These are phyloP conservation scores for Leccinum pellstonianum DNA, from an alignment of 768 basidiomycete genomes.

Conservation along the genomic window DNA sequence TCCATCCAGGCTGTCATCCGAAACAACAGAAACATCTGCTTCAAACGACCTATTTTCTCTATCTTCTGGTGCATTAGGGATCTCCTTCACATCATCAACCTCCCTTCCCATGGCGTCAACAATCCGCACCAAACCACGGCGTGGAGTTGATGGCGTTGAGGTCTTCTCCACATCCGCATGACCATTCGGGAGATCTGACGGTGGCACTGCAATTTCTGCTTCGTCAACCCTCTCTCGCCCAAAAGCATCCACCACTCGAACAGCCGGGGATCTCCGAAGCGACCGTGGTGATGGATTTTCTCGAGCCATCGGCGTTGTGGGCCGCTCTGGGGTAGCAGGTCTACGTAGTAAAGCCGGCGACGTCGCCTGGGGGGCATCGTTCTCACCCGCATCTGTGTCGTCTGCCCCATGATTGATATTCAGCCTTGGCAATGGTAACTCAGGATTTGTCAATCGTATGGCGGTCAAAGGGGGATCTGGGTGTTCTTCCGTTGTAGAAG, in stretches of 20 bases:
- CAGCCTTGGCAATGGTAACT: conserved; percentile 13
- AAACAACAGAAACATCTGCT: conserved; percentile 21
- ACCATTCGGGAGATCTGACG: conserved; percentile 5
- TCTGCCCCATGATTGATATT: conserved; percentile 8
- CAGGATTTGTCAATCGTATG: conserved; percentile 25
- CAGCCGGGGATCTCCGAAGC: conserved; percentile 47
- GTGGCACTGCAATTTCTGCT: conserved; percentile 5
- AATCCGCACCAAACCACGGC: conserved; percentile 49
- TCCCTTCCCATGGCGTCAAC: conserved; percentile 72
- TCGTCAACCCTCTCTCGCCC: conserved; percentile 46
- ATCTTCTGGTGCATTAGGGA: conserved; percentile 34
- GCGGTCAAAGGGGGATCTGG: conserved; percentile 28
- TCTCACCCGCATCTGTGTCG: conserved; percentile 4
- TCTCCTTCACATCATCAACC: conserved; percentile 37
- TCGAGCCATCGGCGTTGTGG: conserved; percentile 27
- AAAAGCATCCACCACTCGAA: conserved; percentile 72
- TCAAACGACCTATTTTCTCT: conserved; percentile 19
- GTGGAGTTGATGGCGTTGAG: conserved; percentile 18
- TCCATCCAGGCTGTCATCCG: conserved; percentile 25
- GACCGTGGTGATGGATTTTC: conserved; percentile 32
- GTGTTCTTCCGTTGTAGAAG: conserved; percentile 31
- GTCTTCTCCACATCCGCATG: conserved; percentile 19
- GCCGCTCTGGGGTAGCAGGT: conserved; percentile 24
- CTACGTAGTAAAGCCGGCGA: conserved; percentile 8
- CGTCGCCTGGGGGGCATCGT: conserved; percentile 2